Percentiles rank a stretch among this genome's conserved stretches.
Evolutionary conservation across 306 rosid genomes (phyloP).

Genomic region (Lotus japonicus): DNA sequence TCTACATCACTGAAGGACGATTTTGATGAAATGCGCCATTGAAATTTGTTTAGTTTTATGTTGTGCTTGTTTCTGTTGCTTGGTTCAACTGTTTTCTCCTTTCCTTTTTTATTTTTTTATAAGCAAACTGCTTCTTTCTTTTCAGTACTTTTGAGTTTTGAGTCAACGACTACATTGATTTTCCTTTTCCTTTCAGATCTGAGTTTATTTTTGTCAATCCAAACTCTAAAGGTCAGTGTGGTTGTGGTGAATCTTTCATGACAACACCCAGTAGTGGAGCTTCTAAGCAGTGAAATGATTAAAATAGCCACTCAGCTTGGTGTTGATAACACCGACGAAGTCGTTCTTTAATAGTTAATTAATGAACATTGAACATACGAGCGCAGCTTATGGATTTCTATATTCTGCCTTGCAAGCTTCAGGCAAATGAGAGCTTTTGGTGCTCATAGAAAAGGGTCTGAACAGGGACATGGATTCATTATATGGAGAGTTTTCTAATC

Average conservation of each 20-base stretch:
- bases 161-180: too few relatives aligned
- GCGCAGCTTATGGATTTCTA: constrained; percentile 11
- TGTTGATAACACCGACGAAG: constrained; percentile 10
- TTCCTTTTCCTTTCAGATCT: constrained; percentile 51
- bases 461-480: constrained; percentile 9
- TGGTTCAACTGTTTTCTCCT: neutral
- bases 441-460: neutral
- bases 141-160: neutral
- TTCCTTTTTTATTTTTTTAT: too few relatives aligned
- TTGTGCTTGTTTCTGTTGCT: neutral
- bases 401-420: constrained; percentile 10
- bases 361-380: neutral
- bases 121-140: neutral
- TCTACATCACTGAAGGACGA: neutral
- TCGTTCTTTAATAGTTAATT: neutral
- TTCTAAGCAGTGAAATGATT: constrained; percentile 36
- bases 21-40: neutral
- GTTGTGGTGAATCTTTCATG: constrained; percentile 94
- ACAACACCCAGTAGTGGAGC: constrained; percentile 48
- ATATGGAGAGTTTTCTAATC: constrained; percentile 8
- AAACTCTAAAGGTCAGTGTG: constrained; percentile 95
- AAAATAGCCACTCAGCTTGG: constrained; percentile 1
- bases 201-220: constrained; percentile 92
- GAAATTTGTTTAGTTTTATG: neutral
- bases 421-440: constrained; percentile 13